phyloP scores from a whole-genome alignment of 1,139 yeast genomes.

The Kodamaea anthophila region DNA sequence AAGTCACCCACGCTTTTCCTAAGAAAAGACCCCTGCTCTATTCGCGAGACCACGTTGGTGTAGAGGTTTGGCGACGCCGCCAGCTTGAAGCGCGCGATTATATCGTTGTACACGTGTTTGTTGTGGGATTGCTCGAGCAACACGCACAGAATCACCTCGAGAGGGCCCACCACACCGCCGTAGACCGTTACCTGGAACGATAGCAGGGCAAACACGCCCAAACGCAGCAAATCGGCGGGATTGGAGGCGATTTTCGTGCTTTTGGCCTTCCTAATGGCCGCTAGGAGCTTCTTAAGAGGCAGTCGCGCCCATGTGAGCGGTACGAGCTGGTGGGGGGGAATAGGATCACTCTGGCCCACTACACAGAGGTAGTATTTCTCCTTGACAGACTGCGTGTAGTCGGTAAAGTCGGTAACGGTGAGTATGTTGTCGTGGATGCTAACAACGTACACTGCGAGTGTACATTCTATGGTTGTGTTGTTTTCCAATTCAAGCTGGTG shows the following conservation, averaged over 20 bases:
- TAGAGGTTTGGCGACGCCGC: constrained; percentile 2
- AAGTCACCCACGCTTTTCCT: constrained; percentile 3
- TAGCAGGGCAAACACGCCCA: constrained; percentile 5
- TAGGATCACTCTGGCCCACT: no score
- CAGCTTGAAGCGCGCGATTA: constrained; percentile 4
- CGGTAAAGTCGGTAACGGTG: constrained; percentile 4
- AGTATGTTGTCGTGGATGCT: constrained; percentile 2
- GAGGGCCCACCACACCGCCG: constrained; percentile 2
- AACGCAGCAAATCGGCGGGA: constrained; percentile 1
- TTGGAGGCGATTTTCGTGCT: constrained; percentile 3
- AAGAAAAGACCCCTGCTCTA: constrained; percentile 4
- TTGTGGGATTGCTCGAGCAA: constrained; percentile 2
- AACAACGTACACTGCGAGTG: constrained; percentile 4
- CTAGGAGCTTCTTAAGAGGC: constrained; percentile 3
- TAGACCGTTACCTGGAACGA: constrained; percentile 5
- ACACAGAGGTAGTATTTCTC: no score
- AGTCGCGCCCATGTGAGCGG: constrained; percentile 3
- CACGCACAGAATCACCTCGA: constrained; percentile 4
- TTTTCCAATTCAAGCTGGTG: no score
- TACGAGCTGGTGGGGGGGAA: constrained; percentile 2
- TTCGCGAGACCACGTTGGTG: constrained; percentile 2
- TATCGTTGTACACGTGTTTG: constrained; percentile 3
- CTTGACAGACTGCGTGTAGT: background rate
- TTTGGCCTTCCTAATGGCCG: constrained; percentile 3
- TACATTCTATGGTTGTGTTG: constrained; percentile 4